These are phyloP conservation scores for Sarocladium strictum DNA, from an alignment of 2,329 filamentous ascomycete genomes.

Conservation along the genomic window DNA sequence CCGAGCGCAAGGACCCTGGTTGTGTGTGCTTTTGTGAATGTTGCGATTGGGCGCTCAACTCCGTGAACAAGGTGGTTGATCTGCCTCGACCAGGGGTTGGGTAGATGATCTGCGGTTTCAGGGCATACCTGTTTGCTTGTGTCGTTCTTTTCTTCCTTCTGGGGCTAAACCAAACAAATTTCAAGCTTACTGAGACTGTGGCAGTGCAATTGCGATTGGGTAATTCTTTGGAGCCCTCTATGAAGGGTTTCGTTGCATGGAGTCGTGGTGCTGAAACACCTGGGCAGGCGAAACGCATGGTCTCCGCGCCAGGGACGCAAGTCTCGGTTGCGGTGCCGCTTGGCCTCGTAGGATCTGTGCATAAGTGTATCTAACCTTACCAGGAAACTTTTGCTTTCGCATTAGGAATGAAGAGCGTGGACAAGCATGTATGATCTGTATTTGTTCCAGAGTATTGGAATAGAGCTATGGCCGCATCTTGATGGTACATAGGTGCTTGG, in stretches of 20 bases:
- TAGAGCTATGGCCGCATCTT: too few species aligned
- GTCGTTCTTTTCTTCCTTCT: neutral
- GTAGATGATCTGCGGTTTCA: constrained; percentile 3
- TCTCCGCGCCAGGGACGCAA: neutral
- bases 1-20: neutral
- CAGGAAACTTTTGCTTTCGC: too few species aligned
- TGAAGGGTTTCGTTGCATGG: neutral
- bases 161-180: neutral
- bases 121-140: neutral
- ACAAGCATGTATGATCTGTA: too few species aligned
- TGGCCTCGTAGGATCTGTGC: neutral
- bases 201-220: neutral
- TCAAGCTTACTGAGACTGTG: neutral
- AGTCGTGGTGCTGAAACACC: neutral
- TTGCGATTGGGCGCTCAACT: constrained; percentile 2
- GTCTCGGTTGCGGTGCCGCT: neutral
- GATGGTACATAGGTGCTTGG: too few species aligned
- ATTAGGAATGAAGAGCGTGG: too few species aligned
- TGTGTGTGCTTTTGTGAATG: neutral
- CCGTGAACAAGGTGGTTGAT: neutral
- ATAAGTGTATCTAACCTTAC: neutral
- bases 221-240: neutral
- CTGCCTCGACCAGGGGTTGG: neutral
- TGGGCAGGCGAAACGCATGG: constrained; percentile 1
- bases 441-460: too few species aligned